Evolutionary conservation across 495 filamentous ascomycete species (phyloP).

Genomic region (Opeltia flavorubescens): DNA sequence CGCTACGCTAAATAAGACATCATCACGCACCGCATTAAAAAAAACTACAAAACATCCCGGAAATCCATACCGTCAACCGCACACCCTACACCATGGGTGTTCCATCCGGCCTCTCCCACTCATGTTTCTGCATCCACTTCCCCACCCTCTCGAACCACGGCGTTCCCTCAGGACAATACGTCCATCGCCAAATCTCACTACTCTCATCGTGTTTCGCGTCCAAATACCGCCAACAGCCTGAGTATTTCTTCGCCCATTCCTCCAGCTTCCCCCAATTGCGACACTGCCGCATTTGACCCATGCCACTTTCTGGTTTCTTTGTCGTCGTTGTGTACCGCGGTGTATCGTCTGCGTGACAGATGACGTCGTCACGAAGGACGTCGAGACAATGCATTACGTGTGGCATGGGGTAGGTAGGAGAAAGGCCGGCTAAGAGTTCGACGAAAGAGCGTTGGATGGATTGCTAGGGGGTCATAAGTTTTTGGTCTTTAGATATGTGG

Average conservation of each 20-base stretch:
- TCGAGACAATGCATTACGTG: conserved; percentile 20
- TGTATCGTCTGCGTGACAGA: conserved; percentile 25
- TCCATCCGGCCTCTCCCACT: neutral
- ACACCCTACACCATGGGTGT: too few species aligned
- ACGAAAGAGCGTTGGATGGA: neutral
- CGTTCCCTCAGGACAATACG: neutral
- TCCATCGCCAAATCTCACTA: neutral
- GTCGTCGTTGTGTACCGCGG: conserved; percentile 11
- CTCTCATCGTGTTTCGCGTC: too few species aligned
- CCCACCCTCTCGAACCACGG: neutral
- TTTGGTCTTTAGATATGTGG: neutral
- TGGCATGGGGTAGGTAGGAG: neutral
- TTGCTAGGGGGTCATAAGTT: too few species aligned
- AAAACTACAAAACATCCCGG: too few species aligned
- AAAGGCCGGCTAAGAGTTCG: neutral
- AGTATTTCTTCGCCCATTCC: conserved; percentile 11
- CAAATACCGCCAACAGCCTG: conserved; percentile 15
- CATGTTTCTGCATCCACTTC: neutral
- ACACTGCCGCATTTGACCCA: conserved; percentile 12
- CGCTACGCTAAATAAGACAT: too few species aligned
- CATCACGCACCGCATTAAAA: too few species aligned
- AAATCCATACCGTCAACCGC: too few species aligned
- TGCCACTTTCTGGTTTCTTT: neutral
- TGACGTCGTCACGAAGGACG: conserved; percentile 17
- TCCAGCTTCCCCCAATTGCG: conserved; percentile 12